Evolutionary conservation across 805 yeast genomes (phyloP), one percentile per base, ranked within the genome.

Genomic region (Schwanniomyces vanrijiae): DNA sequence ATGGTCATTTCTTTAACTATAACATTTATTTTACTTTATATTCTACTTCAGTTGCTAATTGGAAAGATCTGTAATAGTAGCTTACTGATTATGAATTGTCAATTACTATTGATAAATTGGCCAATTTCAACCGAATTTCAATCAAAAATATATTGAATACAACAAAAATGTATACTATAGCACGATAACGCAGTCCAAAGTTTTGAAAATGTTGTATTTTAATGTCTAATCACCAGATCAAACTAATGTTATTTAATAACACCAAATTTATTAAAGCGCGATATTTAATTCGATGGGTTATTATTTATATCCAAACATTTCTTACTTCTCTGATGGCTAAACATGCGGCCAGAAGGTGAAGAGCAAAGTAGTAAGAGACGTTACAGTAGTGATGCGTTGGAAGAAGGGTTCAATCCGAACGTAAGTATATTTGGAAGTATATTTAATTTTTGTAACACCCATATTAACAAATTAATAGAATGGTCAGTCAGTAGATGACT

Each of bases 401-500:
- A 22, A 5, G 33, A 28, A 8, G 13, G 16, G 7, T 43, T 14
- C 22, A 24, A 42, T 34, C 49, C 49, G 3, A 29, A 16, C 18
- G 46, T 46, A 42, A 33, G 49, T 46, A 22, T 3, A 11, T 37
- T 38, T 19, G 5, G 10, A n/a, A 20, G 6, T 13, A 37, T 13
- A 11, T 13, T 2, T 10, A 6, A 13, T 7, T 5, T 37, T 20
- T 19, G 4, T 19, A 5, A 37, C 3, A 4, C 4, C 1, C 19
- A 37, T 19, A 37, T 25, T 37, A 21, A 37, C 39, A 5, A 20
- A 14, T 38, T n/a, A n/a, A 20, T 33, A 53, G 56, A 46, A 37
- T 18, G 47, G 48, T 3, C 48, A 43, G 16, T 44, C 49, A 20
- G 44, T 48, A 13, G 16, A 44, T 7, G 58, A 54, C n/a, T 54